Evolutionary conservation across 768 basidiomycete species (phyloP), one percentile per base, ranked within the genome.

Genomic region (Strobilomyces confusus): DNA sequence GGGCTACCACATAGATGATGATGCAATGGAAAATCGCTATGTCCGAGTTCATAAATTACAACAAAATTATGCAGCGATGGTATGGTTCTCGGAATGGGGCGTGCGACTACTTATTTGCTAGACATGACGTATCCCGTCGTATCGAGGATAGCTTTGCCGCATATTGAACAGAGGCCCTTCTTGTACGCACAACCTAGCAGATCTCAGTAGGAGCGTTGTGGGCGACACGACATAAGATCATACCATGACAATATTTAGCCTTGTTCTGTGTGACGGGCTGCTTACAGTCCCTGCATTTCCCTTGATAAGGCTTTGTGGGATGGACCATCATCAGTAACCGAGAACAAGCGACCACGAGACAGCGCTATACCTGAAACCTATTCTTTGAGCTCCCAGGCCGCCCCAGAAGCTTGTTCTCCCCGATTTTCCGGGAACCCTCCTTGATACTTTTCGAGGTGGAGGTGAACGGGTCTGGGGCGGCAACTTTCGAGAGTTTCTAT

Each of bases 171-270:
- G 36, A 89, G 69, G 13, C 91, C 91, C 64, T 89, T 89, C 76
- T 86, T 91, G 72, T 86, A 92, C 20, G 90, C 91, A 66, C 90
- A 93, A 29, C 91, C 90, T 92, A 59, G 33, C 17, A 29, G 49
- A 56, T 42, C 41, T 29, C 48, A 54, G 60, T 37, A 55, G 44
- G 40, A 29, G 43, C 20, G 42, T 25, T 38, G 13, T 41, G 42
- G 52, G 38, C 30, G 41, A 49, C 51, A 46, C 13, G 34, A 58
- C 53, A 51, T 14, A 41, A 9, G 12, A 65, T 46, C 81, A 55
- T 62, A 88, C 90, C 87, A 78, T 93, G 90, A 63, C 91, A 93
- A 70, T 89, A 92, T 72, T 91, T 92, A 34, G 87, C 91, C 63
- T 79, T 82, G 67, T 92, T 92, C 78, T 93, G 91, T 9, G 90